Evolutionary conservation across 495 filamentous ascomycete species (phyloP).

Genomic region (Penicillium daleae): DNA sequence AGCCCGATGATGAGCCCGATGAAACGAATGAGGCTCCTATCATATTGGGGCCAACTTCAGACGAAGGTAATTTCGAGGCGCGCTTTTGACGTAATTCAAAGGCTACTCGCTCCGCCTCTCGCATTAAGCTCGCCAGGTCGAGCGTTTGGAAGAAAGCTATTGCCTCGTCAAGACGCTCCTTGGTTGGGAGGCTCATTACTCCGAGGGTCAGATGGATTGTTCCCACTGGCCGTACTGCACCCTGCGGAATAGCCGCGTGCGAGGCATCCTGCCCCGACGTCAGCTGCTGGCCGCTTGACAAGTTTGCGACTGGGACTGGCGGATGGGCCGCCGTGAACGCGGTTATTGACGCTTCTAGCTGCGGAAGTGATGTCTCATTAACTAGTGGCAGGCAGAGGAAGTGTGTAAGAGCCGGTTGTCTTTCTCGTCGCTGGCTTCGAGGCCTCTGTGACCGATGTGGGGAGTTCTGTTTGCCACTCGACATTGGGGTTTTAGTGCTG

Average conservation of each 20-base stretch:
- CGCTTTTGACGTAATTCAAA: not conserved
- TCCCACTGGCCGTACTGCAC: slow-evolving; percentile 75
- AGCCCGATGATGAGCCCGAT: not conserved
- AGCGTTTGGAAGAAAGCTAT: slow-evolving; percentile 57
- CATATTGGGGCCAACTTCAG: too few relatives aligned
- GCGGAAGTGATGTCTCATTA: slow-evolving; percentile 60
- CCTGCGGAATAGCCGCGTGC: slow-evolving; percentile 50
- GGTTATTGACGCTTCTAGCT: slow-evolving; percentile 63
- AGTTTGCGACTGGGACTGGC: slow-evolving; percentile 16
- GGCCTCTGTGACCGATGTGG: slow-evolving; percentile 4
- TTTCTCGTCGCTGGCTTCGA: slow-evolving; percentile 21
- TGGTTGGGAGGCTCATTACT: slow-evolving; percentile 74
- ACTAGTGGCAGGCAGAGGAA: slow-evolving; percentile 86
- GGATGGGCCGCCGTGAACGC: slow-evolving; percentile 62
- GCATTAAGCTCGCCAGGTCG: slow-evolving; percentile 55
- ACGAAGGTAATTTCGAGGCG: too few relatives aligned
- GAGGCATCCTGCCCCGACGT: slow-evolving; percentile 22
- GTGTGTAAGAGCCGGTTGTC: slow-evolving; percentile 68
- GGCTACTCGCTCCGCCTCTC: slow-evolving; percentile 26
- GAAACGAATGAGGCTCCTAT: not conserved
- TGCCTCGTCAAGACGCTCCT: slow-evolving; percentile 61
- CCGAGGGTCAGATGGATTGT: slow-evolving; percentile 86
- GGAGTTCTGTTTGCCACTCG: slow-evolving; percentile 11
- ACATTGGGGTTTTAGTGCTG: slow-evolving; percentile 18
- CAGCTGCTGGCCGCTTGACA: not conserved